Evolutionary conservation across 345 rosid genomes (phyloP), one percentile per base, ranked within the genome.

Genomic region (Mercurialis annua): DNA sequence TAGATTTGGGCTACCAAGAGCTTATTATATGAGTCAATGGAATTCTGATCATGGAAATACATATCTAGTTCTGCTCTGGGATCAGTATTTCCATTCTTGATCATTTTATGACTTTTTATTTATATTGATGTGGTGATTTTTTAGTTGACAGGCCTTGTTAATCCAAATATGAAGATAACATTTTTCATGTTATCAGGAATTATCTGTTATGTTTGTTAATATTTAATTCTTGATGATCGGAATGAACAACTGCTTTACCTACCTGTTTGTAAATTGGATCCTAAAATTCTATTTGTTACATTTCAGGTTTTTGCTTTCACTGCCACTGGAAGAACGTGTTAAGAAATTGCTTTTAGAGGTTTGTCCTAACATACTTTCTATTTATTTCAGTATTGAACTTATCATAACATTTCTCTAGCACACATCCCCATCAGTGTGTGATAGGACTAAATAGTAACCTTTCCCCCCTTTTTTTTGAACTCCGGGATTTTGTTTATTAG

Each of bases 281-380:
- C 52, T 31, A 24, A 64, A 50, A 43, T 26, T 62, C 17, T n/a
- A 5, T 24, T 43, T 16, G 31, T 67, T 61, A 72, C 69, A 49
- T 70, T 83, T 72, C 97, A 93, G 97, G 90, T 66, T 20, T 53
- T 78, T 94, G 73, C 78, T 81, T 59, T 76, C 88, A 31, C 62
- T 85, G 75, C 80, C 98, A 14, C 73, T 83, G 50, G 87, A 85
- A 71, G 95, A 87, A 62, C 94, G 90, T 20, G 14, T 91, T 52
- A 75, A 82, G 85, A 87, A 76, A 77, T 49, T 94, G 75, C 86
- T 94, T 40, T 71, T 73, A 47, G 84, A 91, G 97, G 97, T 93
- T 44, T 76, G 89, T 84, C 66, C 40, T 73, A 29, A 58, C 58
- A 73, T 20, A 34, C 10, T 23, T 27, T n/a, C n/a, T 46, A 42